These are phyloP conservation scores for Plantago ovata DNA, from an alignment of 257 asterid genomes.

Conservation along the genomic window DNA sequence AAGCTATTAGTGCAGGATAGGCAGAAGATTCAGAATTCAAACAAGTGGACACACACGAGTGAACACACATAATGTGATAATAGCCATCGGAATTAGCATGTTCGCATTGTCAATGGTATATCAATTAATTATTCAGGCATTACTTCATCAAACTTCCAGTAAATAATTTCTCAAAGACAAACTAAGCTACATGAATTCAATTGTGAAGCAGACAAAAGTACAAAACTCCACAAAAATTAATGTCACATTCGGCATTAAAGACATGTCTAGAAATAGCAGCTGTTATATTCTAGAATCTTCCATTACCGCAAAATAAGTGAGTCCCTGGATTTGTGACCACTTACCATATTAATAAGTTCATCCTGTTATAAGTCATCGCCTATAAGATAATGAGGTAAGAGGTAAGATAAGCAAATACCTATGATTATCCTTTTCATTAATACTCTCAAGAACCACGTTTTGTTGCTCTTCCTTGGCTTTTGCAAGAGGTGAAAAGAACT, in stretches of 20 bases:
- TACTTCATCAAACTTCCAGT: not conserved
- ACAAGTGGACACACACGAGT: not conserved
- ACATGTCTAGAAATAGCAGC: not conserved
- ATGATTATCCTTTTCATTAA: slow-evolving; percentile 41
- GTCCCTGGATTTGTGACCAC: no score
- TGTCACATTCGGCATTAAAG: slow-evolving; percentile 2
- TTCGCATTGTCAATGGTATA: not conserved
- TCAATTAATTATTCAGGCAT: slow-evolving; percentile 11
- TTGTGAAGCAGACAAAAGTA: no score
- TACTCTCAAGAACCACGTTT: slow-evolving; percentile 45
- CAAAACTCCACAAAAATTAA: not conserved
- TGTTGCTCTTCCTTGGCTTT: slow-evolving; percentile 84
- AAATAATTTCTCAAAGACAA: slow-evolving; percentile 6
- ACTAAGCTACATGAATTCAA: slow-evolving; percentile 3
- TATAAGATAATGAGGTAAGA: no score
- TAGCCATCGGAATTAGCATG: not conserved
- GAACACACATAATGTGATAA: not conserved
- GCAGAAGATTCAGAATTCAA: slow-evolving; percentile 7
- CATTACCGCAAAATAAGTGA: no score
- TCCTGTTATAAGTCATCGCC: not conserved
- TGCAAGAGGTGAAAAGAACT: slow-evolving; percentile 94
- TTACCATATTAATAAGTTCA: no score
- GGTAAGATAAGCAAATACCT: slow-evolving; percentile 47
- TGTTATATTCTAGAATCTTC: slow-evolving; percentile 2
- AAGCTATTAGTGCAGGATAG: slow-evolving; percentile 7